Conservation (phyloP, 257 asterid species). For the Handroanthus guayacan region DNA sequence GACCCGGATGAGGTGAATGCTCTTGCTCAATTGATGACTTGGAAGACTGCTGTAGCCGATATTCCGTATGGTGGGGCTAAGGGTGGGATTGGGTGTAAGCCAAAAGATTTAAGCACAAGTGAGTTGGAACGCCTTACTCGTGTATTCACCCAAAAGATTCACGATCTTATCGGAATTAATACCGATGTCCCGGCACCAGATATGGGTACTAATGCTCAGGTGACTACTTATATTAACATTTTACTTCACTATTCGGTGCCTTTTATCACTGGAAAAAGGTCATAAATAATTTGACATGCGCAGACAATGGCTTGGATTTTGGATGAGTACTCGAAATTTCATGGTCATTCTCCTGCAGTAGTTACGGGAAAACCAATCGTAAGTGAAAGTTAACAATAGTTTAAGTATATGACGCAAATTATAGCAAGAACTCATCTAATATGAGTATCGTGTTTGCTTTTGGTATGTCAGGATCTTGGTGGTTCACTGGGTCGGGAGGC, state of each 20-base stretch:
- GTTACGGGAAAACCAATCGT: slow-evolving; percentile 88
- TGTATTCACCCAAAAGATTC: slow-evolving; percentile 83
- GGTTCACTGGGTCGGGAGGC: slow-evolving; percentile 85
- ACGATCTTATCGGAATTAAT: slow-evolving; percentile 76
- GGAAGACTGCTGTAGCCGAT: slow-evolving; percentile 86
- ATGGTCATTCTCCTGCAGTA: slow-evolving; percentile 83
- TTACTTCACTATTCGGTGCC: background rate
- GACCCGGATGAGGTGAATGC: slow-evolving; percentile 89
- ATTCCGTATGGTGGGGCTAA: slow-evolving; percentile 88
- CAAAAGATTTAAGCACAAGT: slow-evolving; percentile 61
- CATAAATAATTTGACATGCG: slow-evolving; percentile 25
- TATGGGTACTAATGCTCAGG: slow-evolving; percentile 90
- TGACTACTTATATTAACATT: slow-evolving; percentile 25
- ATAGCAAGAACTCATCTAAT: background rate
- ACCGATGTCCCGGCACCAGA: slow-evolving; percentile 90
- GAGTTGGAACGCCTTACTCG: slow-evolving; percentile 85
- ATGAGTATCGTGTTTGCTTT: slow-evolving; percentile 1
- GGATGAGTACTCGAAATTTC: slow-evolving; percentile 89
- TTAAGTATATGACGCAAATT: background rate
- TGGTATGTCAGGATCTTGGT: slow-evolving; percentile 66
- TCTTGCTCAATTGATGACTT: slow-evolving; percentile 86
- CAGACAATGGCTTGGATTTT: slow-evolving; percentile 96
- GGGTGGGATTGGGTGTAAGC: slow-evolving; percentile 82
- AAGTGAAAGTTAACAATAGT: slow-evolving; percentile 33
- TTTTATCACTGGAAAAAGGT: background rate